Conservation (phyloP, 2,329 filamentous ascomycete species). For the Phialemonium atrogriseum region DNA sequence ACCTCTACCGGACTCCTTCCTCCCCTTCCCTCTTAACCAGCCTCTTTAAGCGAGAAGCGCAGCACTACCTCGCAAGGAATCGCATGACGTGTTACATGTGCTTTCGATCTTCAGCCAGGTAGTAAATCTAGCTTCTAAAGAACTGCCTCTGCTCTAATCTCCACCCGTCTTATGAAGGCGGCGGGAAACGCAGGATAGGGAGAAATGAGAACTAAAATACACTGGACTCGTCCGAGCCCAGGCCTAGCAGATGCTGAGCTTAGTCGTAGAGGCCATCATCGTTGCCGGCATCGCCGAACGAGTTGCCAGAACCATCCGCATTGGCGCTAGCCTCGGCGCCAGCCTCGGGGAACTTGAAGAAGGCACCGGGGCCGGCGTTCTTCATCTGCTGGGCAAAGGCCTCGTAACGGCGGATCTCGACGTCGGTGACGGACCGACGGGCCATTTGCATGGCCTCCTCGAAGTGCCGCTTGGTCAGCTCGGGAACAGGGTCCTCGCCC, state of each 20-base stretch:
- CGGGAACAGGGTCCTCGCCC: slow-evolving; percentile 84
- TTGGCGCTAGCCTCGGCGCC: slow-evolving; percentile 62
- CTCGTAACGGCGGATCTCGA: slow-evolving; percentile 97
- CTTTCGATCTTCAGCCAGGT: too few relatives aligned
- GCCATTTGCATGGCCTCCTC: slow-evolving; percentile 97
- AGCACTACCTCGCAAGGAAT: slow-evolving; percentile 1
- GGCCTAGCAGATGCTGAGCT: slow-evolving; percentile 19
- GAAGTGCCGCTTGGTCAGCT: slow-evolving; percentile 93
- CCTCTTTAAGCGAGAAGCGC: not conserved
- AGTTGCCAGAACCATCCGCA: slow-evolving; percentile 47
- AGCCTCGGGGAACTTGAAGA: slow-evolving; percentile 91
- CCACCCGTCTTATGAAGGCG: too few relatives aligned
- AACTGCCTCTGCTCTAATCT: too few relatives aligned
- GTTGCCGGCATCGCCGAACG: slow-evolving; percentile 80
- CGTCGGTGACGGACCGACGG: slow-evolving; percentile 87
- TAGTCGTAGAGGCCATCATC: slow-evolving; percentile 98
- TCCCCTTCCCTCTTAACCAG: slow-evolving; percentile 1
- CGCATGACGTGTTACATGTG: too few relatives aligned
- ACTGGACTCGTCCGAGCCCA: slow-evolving; percentile 19
- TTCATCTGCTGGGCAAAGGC: slow-evolving; percentile 99
- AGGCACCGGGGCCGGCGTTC: slow-evolving; percentile 88
- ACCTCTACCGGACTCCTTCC: slow-evolving; percentile 4
- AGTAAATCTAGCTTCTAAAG: too few relatives aligned
- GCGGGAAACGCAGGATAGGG: not conserved
- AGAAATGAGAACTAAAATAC: slow-evolving; percentile 37